Percentiles rank a stretch among this genome's conserved stretches.
phyloP scores from a whole-genome alignment of 495 filamentous ascomycete genomes.

The Cairneyella variabilis region DNA sequence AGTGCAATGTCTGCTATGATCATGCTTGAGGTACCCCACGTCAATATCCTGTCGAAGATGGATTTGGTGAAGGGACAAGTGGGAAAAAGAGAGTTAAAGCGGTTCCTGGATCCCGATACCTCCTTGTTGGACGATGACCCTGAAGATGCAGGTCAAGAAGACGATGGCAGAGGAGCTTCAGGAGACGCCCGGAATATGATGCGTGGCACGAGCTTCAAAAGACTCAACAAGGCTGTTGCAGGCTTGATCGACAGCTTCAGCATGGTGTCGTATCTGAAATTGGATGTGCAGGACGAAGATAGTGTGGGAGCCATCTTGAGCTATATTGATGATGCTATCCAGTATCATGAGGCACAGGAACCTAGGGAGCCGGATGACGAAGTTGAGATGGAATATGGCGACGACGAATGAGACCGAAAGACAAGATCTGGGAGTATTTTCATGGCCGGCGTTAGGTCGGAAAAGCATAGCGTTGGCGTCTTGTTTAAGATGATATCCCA shows the following conservation, averaged over 20 bases:
- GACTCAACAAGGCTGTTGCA: conserved; percentile 80
- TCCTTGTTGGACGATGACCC: conserved; percentile 71
- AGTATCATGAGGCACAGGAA: conserved; percentile 95
- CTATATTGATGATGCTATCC: conserved; percentile 95
- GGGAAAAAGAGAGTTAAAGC: conserved; percentile 74
- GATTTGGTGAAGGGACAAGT: conserved; percentile 86
- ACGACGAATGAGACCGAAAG: conserved; percentile 23
- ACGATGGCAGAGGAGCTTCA: conserved; percentile 31
- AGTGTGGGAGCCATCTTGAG: conserved; percentile 88
- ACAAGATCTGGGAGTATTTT: neutral
- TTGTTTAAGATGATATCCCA: neutral
- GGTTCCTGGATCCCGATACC: conserved; percentile 80
- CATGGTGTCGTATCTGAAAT: conserved; percentile 90
- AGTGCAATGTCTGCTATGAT: conserved; percentile 98
- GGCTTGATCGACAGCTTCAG: conserved; percentile 92
- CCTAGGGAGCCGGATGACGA: conserved; percentile 81
- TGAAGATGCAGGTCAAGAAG: conserved; percentile 38
- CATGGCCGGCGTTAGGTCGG: neutral
- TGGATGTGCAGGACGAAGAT: conserved; percentile 90
- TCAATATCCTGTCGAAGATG: conserved; percentile 96
- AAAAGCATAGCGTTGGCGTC: conserved; percentile 28
- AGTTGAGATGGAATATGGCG: conserved; percentile 55
- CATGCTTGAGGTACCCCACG: conserved; percentile 92
- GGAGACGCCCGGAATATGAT: conserved; percentile 61
- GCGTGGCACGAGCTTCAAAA: conserved; percentile 72